Evolutionary conservation across 306 rosid genomes (phyloP).

Genomic region (Mimosa bimucronata): DNA sequence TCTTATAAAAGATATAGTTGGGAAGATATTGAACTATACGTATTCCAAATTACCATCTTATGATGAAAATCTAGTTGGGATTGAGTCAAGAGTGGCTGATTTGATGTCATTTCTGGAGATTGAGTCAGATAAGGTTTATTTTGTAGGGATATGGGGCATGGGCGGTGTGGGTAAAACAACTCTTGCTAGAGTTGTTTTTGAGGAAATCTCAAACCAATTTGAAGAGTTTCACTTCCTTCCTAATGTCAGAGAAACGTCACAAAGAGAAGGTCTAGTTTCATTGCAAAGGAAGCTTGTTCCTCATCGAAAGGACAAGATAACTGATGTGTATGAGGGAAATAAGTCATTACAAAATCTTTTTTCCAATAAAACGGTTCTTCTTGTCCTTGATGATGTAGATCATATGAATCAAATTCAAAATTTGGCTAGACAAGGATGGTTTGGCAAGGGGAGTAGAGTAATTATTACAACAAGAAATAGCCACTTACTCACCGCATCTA

Average conservation of each 20-base stretch:
- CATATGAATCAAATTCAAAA: background rate
- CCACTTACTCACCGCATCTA: background rate
- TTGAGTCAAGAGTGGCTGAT: background rate
- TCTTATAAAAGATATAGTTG: background rate
- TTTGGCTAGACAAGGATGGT: background rate
- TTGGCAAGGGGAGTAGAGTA: conserved; percentile 16
- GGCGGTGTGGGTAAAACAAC: background rate
- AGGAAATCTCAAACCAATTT: background rate
- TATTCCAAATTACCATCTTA: background rate
- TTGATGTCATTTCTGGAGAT: background rate
- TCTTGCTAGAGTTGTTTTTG: background rate
- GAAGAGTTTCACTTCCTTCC: background rate
- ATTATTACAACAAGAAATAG: conserved; percentile 26
- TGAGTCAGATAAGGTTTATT: background rate
- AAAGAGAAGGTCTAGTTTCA: background rate
- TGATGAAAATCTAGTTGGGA: background rate
- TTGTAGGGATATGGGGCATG: background rate
- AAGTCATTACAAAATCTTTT: background rate
- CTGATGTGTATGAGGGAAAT: background rate
- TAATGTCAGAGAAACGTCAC: background rate
- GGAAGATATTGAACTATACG: background rate
- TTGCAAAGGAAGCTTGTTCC: background rate
- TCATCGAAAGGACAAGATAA: background rate
- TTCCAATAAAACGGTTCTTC: background rate
- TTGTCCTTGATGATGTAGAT: background rate